Evolutionary conservation across 768 basidiomycete genomes (phyloP).

Genomic region (Phylloporus scabripes): DNA sequence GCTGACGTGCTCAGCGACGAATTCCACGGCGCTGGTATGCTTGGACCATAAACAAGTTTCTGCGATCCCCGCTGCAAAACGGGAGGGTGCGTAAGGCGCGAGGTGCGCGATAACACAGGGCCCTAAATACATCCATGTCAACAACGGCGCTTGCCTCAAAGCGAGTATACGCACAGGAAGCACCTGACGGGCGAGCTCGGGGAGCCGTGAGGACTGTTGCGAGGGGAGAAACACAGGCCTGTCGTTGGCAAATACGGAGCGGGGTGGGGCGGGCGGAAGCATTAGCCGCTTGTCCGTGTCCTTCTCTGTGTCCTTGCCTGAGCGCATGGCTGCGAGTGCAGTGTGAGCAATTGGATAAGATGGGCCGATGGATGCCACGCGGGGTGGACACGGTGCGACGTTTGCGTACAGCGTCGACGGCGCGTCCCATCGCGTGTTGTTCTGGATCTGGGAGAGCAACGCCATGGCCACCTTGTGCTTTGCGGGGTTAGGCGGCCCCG

Average conservation of each 20-base stretch:
- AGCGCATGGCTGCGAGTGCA: constrained; percentile 29
- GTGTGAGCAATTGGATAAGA: constrained; percentile 51
- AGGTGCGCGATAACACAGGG: constrained; percentile 52
- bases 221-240: constrained; percentile 60
- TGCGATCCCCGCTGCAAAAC: constrained; percentile 46
- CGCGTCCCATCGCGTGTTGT: constrained; percentile 59
- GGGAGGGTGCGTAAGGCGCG: constrained; percentile 60
- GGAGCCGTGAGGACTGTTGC: constrained; percentile 59
- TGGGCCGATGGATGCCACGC: constrained; percentile 58
- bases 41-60: constrained; percentile 38
- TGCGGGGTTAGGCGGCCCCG: constrained; percentile 48
- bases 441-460: constrained; percentile 53
- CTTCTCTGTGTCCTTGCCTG: constrained; percentile 44
- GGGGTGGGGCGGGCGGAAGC: constrained; percentile 34
- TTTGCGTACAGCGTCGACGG: constrained; percentile 60
- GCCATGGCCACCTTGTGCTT: constrained; percentile 76
- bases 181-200: constrained; percentile 59
- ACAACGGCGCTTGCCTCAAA: neutral
- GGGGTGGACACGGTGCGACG: constrained; percentile 54
- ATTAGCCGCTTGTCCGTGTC: constrained; percentile 42
- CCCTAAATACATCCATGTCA: constrained; percentile 35
- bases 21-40: constrained; percentile 43
- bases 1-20: constrained; percentile 23
- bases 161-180: constrained; percentile 50
- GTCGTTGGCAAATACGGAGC: constrained; percentile 40